Evolutionary conservation across 345 rosid species (phyloP).

Genomic region (Citrus reticulata): DNA sequence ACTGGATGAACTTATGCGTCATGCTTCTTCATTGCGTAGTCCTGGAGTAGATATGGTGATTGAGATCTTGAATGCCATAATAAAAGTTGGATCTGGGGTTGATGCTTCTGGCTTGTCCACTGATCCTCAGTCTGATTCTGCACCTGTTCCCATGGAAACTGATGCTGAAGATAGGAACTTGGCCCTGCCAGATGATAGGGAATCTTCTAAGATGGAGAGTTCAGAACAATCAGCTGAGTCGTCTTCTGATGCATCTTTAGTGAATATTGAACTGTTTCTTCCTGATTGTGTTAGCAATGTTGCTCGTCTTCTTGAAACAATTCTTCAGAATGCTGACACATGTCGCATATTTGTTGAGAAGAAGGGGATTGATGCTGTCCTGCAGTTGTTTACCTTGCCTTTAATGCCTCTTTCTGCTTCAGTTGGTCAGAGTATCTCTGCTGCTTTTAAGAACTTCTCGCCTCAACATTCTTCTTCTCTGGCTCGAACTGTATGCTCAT

Average conservation of each 20-base stretch:
- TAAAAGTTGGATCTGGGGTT: conserved; percentile 63
- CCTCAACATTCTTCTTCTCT: conserved; percentile 81
- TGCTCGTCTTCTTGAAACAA: conserved; percentile 87
- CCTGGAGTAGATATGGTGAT: conserved; percentile 90
- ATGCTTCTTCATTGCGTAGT: conserved; percentile 80
- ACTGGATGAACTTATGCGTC: conserved; percentile 92
- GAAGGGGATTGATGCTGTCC: conserved; percentile 84
- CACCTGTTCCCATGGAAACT: conserved; percentile 89
- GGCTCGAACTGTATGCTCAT: conserved; percentile 80
- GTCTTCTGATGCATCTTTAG: conserved; percentile 49
- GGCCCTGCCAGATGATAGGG: conserved; percentile 34
- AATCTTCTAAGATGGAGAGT: conserved; percentile 39
- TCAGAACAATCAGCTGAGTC: conserved; percentile 50
- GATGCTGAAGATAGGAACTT: conserved; percentile 56
- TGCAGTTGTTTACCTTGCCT: conserved; percentile 75
- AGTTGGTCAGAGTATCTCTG: conserved; percentile 74
- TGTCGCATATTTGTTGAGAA: conserved; percentile 91
- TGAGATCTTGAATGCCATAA: conserved; percentile 64
- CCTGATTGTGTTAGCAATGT: conserved; percentile 78
- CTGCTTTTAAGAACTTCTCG: conserved; percentile 94
- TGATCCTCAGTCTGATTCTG: conserved; percentile 39
- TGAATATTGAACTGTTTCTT: conserved; percentile 63
- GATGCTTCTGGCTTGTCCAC: conserved; percentile 42
- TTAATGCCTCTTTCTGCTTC: conserved; percentile 74
- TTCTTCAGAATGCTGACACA: conserved; percentile 95